phyloP scores from a whole-genome alignment of 345 rosid species.

The Ricinus communis region DNA sequence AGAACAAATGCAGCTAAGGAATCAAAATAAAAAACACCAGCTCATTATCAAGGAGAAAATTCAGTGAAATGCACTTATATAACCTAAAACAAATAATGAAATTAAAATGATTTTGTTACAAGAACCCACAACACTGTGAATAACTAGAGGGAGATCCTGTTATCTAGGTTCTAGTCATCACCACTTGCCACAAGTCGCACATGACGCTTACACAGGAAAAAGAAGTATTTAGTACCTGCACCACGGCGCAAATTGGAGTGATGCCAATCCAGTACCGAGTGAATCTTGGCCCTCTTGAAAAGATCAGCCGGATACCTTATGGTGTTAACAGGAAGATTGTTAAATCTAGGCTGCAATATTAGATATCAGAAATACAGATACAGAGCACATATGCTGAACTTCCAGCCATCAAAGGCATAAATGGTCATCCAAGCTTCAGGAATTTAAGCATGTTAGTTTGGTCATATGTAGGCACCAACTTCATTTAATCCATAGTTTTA shows the following conservation, averaged over 20 bases:
- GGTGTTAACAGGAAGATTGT: slow-evolving; percentile 5
- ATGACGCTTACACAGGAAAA: background rate
- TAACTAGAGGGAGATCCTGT: too few relatives aligned
- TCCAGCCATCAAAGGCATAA: background rate
- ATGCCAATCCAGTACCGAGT: slow-evolving; percentile 88
- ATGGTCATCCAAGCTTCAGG: background rate
- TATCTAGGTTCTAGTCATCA: too few relatives aligned
- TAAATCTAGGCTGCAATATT: background rate
- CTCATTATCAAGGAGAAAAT: background rate
- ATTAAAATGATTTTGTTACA: too few relatives aligned
- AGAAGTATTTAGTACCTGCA: slow-evolving; percentile 44
- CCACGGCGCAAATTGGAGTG: slow-evolving; percentile 75
- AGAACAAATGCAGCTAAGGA: slow-evolving; percentile 51
- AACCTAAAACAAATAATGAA: too few relatives aligned
- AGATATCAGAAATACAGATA: background rate
- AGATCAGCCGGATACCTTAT: slow-evolving; percentile 86
- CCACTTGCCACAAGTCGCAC: too few relatives aligned
- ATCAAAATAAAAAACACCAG: slow-evolving; percentile 14
- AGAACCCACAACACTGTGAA: too few relatives aligned
- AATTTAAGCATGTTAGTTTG: background rate
- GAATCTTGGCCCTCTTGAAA: slow-evolving; percentile 72
- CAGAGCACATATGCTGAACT: background rate
- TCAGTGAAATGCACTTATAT: background rate
- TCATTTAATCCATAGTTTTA: background rate
- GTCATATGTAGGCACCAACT: background rate